These are phyloP conservation scores for Zygotorulaspora sp. DNA, from an alignment of 805 yeast genomes.

Conservation along the genomic window DNA sequence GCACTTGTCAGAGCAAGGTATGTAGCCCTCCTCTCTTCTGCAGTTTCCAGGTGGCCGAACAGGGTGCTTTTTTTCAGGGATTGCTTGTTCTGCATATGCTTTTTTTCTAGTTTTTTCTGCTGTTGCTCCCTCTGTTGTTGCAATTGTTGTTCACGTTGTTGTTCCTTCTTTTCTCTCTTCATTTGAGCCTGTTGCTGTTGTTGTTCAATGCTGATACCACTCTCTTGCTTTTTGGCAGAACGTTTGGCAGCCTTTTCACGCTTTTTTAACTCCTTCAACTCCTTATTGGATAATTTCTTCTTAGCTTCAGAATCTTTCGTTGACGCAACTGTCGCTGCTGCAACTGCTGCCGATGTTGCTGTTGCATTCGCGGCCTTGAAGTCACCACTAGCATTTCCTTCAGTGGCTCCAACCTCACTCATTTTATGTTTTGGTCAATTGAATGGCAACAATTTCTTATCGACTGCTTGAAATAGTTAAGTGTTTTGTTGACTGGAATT, in stretches of 20 bases:
- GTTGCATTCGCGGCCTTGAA: constrained; percentile 1
- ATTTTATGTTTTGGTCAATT: background rate
- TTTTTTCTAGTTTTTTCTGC: constrained; percentile 51
- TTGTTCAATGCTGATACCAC: constrained; percentile 46
- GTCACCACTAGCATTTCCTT: background rate
- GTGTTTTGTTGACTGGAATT: too few relatives aligned
- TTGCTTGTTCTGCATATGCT: constrained; percentile 45
- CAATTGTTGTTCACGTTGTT: constrained; percentile 43
- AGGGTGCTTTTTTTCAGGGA: constrained; percentile 53
- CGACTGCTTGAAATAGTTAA: too few relatives aligned
- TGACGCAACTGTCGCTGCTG: too few relatives aligned
- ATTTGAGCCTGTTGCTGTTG: constrained; percentile 38
- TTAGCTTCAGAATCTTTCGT: constrained; percentile 24
- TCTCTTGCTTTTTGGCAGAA: constrained; percentile 76
- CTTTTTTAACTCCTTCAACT: constrained; percentile 82
- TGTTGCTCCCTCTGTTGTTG: constrained; percentile 47
- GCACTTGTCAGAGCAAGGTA: constrained; percentile 35
- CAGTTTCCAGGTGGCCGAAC: constrained; percentile 75
- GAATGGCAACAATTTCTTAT: background rate
- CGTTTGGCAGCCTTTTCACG: constrained; percentile 88
- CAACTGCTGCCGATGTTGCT: constrained; percentile 1
- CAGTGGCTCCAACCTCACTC: background rate
- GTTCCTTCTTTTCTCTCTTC: constrained; percentile 42
- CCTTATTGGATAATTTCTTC: constrained; percentile 59
- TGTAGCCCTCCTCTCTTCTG: constrained; percentile 60